A percentile compares a stretch with the other conserved stretches of the same genome.
These are phyloP conservation scores for Nigrospora oryzae DNA, from an alignment of 2,329 filamentous ascomycete species.

Conservation along the genomic window DNA sequence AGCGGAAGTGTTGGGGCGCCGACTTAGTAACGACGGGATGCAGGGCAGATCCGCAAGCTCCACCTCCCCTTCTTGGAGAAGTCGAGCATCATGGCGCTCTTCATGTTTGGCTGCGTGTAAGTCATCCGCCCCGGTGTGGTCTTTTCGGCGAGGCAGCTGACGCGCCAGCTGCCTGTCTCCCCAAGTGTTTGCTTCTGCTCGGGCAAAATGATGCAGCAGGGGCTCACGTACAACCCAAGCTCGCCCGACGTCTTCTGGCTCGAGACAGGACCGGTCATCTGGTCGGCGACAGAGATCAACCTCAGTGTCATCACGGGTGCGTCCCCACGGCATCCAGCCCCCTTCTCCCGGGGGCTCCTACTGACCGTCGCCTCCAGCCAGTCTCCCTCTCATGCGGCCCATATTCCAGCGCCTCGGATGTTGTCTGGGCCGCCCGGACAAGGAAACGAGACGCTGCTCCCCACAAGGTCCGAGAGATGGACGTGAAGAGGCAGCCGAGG, in stretches of 20 bases:
- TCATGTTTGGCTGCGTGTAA: slow-evolving; percentile 1
- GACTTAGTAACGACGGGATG: no score
- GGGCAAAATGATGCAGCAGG: slow-evolving; percentile 1
- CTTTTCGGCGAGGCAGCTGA: background rate
- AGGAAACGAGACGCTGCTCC: no score
- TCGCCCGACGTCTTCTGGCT: slow-evolving; percentile 2
- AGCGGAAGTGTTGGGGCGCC: background rate
- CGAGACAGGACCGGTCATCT: slow-evolving; percentile 1
- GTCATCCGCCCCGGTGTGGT: background rate
- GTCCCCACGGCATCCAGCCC: background rate
- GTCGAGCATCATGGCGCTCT: background rate
- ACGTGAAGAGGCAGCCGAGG: no score
- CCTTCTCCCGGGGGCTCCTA: no score
- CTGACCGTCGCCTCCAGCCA: background rate
- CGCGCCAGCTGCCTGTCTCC: no score
- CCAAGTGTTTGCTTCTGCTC: background rate
- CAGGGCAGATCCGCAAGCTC: slow-evolving; percentile 1
- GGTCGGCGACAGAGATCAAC: slow-evolving; percentile 4
- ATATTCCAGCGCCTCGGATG: slow-evolving; percentile 1
- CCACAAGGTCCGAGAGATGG: no score
- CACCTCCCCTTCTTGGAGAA: background rate
- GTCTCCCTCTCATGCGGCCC: slow-evolving; percentile 2
- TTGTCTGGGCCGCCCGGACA: background rate
- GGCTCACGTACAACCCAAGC: background rate
- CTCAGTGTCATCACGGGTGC: slow-evolving; percentile 3